Conservation (phyloP, 2,329 filamentous ascomycete genomes). For the Didymella sp. region DNA sequence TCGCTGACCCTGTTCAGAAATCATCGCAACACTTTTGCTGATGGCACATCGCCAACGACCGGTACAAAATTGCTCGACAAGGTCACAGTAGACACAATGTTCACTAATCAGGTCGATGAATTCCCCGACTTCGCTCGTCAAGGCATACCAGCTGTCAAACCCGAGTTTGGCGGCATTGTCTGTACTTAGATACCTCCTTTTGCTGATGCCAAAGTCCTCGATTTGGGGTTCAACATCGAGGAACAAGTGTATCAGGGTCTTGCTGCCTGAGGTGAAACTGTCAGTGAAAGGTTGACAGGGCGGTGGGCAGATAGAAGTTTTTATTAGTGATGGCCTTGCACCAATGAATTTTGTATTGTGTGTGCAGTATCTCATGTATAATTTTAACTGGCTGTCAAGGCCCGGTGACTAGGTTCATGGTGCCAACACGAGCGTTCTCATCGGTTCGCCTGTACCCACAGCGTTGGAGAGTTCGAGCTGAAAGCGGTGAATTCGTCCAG, state of each 20-base stretch:
- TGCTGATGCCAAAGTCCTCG: constrained; percentile 35
- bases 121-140: constrained; percentile 60
- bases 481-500: background rate
- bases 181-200: constrained; percentile 43
- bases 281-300: background rate
- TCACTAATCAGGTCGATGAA: constrained; percentile 64
- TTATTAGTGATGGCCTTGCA: background rate
- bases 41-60: constrained; percentile 66
- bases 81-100: constrained; percentile 69
- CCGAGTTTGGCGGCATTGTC: constrained; percentile 56
- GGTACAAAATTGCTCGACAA: constrained; percentile 61
- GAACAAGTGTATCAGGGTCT: constrained; percentile 33
- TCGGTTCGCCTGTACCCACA: background rate
- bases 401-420: background rate
- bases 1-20: constrained; percentile 51
- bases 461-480: background rate
- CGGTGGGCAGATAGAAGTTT: background rate
- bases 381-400: background rate
- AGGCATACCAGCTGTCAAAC: constrained; percentile 56
- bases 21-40: constrained; percentile 67
- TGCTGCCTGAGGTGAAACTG: background rate
- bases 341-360: background rate
- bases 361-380: background rate
- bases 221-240: constrained; percentile 34
- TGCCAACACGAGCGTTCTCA: background rate